A percentile compares a stretch with the other conserved stretches of the same genome.
Conservation (phyloP, 2,329 filamentous ascomycete genomes). For the Teratosphaeria gauchensis region DNA sequence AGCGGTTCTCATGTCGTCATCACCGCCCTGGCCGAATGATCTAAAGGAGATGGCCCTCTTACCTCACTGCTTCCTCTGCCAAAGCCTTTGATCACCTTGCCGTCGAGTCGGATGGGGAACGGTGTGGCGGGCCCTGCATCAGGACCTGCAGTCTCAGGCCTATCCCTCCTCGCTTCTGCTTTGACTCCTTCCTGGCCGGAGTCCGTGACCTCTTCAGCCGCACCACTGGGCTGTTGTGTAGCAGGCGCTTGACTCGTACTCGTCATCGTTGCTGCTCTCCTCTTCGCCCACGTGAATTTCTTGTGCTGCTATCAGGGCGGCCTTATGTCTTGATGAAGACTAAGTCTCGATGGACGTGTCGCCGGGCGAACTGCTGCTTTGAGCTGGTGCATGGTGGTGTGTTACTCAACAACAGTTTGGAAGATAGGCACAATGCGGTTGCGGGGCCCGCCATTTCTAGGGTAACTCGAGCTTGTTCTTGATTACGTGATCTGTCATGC, state of each 20-base stretch:
- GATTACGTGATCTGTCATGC: neutral
- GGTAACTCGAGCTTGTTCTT: neutral
- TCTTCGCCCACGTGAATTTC: neutral
- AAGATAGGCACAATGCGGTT: neutral
- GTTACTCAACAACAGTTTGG: neutral
- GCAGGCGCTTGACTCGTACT: neutral
- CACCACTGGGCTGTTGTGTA: neutral
- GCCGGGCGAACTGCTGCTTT: constrained; percentile 5
- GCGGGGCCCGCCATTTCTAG: neutral
- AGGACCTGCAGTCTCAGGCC: constrained; percentile 55
- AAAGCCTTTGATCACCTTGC: constrained; percentile 84
- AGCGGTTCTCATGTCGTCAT: neutral
- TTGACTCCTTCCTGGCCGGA: constrained; percentile 26
- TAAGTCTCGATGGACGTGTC: neutral
- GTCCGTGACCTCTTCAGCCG: neutral
- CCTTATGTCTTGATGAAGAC: neutral
- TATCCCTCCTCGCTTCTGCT: constrained; percentile 44
- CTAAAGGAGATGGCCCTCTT: constrained; percentile 3
- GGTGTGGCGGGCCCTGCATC: constrained; percentile 64
- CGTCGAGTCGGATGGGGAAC: constrained; percentile 74
- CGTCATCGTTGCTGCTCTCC: neutral
- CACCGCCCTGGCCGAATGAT: neutral
- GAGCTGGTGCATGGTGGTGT: constrained; percentile 3
- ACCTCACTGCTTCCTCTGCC: constrained; percentile 90
- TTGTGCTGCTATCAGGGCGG: constrained; percentile 2